phyloP scores from a whole-genome alignment of 1,284 basidiomycete species.

The Melampsora americana region DNA sequence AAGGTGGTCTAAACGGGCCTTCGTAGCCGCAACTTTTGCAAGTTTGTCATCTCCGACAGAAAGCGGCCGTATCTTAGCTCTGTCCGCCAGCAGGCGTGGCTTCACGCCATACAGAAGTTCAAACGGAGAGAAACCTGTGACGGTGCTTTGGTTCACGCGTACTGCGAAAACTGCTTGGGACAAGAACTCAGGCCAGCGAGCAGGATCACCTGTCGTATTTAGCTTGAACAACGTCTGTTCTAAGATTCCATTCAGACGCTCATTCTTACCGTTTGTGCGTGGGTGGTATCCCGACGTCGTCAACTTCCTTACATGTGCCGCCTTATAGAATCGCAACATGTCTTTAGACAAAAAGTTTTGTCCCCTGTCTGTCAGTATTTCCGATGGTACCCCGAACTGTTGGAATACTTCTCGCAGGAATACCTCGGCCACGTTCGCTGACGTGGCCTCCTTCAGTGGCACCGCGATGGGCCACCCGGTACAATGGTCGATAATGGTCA shows the following conservation, averaged over 20 bases:
- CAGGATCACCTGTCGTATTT: not conserved
- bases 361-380: not conserved
- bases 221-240: constrained; percentile 7
- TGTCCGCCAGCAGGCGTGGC: not conserved
- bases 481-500: too few species aligned
- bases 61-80: not conserved
- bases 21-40: not conserved
- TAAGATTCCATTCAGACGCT: constrained; percentile 1
- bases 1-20: not conserved
- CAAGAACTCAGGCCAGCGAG: too few species aligned
- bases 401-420: too few species aligned
- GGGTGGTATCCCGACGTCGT: too few species aligned
- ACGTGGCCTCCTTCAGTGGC: too few species aligned
- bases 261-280: too few species aligned
- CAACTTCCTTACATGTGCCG: too few species aligned
- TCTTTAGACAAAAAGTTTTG: not conserved
- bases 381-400: constrained; percentile 1
- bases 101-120: constrained; percentile 6
- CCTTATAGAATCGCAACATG: not conserved
- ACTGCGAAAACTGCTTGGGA: not conserved
- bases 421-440: too few species aligned
- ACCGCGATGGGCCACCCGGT: too few species aligned
- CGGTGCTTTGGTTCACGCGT: not conserved
- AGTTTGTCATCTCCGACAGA: not conserved
- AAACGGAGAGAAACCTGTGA: not conserved